Evolutionary conservation across 2,329 filamentous ascomycete species (phyloP), one percentile per base, ranked within the genome.

Genomic region (Colletotrichum coccodes): DNA sequence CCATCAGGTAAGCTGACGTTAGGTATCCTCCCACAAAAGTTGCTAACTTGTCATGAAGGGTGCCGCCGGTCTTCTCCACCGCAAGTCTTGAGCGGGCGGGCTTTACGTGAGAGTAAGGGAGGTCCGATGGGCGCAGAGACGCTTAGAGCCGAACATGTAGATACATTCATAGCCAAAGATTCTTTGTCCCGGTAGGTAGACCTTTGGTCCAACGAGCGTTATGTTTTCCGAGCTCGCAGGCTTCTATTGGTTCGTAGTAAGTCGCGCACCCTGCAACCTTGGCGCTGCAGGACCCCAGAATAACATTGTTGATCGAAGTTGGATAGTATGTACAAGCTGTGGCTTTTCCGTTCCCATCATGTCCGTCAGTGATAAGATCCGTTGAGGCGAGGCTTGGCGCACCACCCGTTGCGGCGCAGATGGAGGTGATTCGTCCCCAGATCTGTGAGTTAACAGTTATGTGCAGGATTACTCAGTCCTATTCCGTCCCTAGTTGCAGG

Each of bases 1-100:
- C 75, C 94, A 97, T 78, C 95, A 98, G 88, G 94, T 94, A 80
- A 80, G 86, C 79, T 52, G 36, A n/a, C 21, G 1, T n/a, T 9
- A 16, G 12, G 4, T n/a, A 3, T 18, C 7, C 4, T 9, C 4
- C 42, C 26, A 56, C n/a, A 47, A n/a, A 71, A 60, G 8, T 57
- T 36, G 32, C 53, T 50, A n/a, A 60, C 46, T 50, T 52, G 3
- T 28, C n/a, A 7, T 34, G 7, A n/a, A 79, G 78, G 78, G 73
- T 57, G 76, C 72, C 18, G 78, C 77, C 68, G 77, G 77, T 38
- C 64, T 74, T 11, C 49, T 79, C 62, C 74, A 79, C 68, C 74
- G 76, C 49, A 78, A 74, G 71, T 69, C 66, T 34, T 67, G 42
- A 63, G 44, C 18, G n/a, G 11, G 11, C 7, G 23, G 18, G 30